Evolutionary conservation across 495 filamentous ascomycete genomes (phyloP).

Genomic region (Lentithecium fluviatile): DNA sequence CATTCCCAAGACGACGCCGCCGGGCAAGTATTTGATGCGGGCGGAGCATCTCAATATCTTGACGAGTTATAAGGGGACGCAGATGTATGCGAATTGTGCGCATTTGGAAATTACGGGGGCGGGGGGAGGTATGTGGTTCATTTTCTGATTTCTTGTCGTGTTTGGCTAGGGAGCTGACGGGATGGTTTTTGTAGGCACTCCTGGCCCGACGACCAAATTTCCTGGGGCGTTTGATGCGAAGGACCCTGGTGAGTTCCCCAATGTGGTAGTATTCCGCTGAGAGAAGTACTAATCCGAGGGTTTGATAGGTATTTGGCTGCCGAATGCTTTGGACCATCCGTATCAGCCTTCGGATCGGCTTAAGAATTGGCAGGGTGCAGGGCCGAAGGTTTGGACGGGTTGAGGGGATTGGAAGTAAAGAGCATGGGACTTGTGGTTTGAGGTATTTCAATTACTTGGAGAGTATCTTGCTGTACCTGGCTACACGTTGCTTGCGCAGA

Average conservation of each 20-base stretch:
- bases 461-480: too few species aligned
- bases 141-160: background rate
- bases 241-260: slow-evolving; percentile 4
- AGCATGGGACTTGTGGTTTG: too few species aligned
- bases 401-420: background rate
- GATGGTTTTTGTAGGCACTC: slow-evolving; percentile 16
- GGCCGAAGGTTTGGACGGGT: slow-evolving; percentile 10
- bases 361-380: slow-evolving; percentile 12
- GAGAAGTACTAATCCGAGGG: background rate
- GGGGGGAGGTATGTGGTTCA: slow-evolving; percentile 6
- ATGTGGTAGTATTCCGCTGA: background rate
- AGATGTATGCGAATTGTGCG: slow-evolving; percentile 17
- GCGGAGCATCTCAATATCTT: slow-evolving; percentile 14
- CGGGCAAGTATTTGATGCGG: slow-evolving; percentile 20
- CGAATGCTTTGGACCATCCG: background rate
- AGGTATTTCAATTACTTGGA: too few species aligned
- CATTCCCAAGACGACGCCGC: slow-evolving; percentile 18
- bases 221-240: slow-evolving; percentile 9
- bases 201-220: slow-evolving; percentile 44
- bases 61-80: background rate
- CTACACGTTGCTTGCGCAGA: too few species aligned
- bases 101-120: slow-evolving; percentile 14
- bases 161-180: background rate
- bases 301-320: slow-evolving; percentile 9
- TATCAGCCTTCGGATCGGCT: slow-evolving; percentile 5